Percentiles rank a stretch among this genome's conserved stretches.
These are phyloP conservation scores for Aspergillus nomiae DNA, from an alignment of 2,329 filamentous ascomycete genomes.

Conservation along the genomic window DNA sequence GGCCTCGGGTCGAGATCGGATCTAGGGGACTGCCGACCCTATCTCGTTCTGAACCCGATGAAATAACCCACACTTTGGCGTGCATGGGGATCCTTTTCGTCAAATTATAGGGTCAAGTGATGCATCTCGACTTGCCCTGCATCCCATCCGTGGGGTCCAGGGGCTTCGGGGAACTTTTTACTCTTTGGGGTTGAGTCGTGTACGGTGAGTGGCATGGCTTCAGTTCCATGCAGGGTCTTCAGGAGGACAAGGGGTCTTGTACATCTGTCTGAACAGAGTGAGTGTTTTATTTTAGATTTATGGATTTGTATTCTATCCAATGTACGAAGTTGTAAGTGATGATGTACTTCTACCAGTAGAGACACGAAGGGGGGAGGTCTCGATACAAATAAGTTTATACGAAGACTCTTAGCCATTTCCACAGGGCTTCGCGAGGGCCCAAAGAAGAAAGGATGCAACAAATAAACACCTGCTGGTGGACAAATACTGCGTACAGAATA, in stretches of 20 bases:
- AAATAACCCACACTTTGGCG: background rate
- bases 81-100: background rate
- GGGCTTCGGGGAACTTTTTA: background rate
- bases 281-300: rapidly evolving
- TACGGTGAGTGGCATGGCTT: background rate
- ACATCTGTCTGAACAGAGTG: background rate
- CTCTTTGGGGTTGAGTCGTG: too few relatives aligned
- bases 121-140: background rate
- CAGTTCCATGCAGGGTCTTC: background rate
- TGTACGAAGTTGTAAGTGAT: background rate
- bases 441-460: too few relatives aligned
- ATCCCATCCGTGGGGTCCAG: background rate
- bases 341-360: too few relatives aligned
- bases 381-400: too few relatives aligned
- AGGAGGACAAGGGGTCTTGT: background rate
- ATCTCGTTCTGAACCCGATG: background rate
- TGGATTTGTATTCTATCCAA: background rate
- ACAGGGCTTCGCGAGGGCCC: too few relatives aligned
- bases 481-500: rapidly evolving
- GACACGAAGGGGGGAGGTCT: too few relatives aligned
- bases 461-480: background rate
- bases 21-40: background rate
- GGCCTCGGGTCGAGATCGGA: background rate
- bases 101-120: background rate
- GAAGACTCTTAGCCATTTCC: too few relatives aligned